Evolutionary conservation across 1,284 basidiomycete species (phyloP), one percentile per base, ranked within the genome.

Genomic region (Malassezia arunalokei): DNA sequence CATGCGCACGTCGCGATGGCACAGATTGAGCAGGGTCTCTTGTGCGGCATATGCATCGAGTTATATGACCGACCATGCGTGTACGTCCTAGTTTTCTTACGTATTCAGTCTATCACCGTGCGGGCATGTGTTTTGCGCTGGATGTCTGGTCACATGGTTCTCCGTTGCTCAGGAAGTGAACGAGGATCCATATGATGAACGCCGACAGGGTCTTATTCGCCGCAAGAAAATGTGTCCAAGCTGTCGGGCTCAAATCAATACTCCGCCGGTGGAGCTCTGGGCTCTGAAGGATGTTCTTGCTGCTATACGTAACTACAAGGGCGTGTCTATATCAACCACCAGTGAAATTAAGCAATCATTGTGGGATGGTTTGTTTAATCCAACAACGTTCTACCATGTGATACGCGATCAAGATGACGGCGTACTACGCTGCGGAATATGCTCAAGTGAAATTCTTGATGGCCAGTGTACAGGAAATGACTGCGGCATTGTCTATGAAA

Each of bases 71-170:
- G 32, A 8, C 55, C 49, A 6, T 52, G 51, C 46, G 51, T 42
- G 47, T 54, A 48, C 5, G 50, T 56, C 15, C 17, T 20, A 29
- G 9, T 5, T 17, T n/a, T 15, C 33, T 54, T 12, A 54, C 15
- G 33, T 24, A 12, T 33, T 15, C 56, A 58, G 56, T 14, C 53
- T 71, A 6, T 58, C 65, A 3, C 68, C 68, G 0, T 71, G 68
- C 43, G 66, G 66, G 6, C 68, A 71, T 46, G 56, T 62, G 12
- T 71, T 68, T 33, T 71, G 68, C 49, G 63, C 67, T 8, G 51
- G 55, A 43, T 71, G 68, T 47, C 58, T 71, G 6, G 57, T 64
- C 8, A 51, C 57, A 11, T 71, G 65, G 65, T 71, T 71, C 55
- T 60, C 59, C 35, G 60, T 59, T 29, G 65, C 59, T 6, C 38